These are phyloP conservation scores for Cyclostephanos invisitatus DNA, from an alignment of 108 stramenopile species.

Conservation along the genomic window DNA sequence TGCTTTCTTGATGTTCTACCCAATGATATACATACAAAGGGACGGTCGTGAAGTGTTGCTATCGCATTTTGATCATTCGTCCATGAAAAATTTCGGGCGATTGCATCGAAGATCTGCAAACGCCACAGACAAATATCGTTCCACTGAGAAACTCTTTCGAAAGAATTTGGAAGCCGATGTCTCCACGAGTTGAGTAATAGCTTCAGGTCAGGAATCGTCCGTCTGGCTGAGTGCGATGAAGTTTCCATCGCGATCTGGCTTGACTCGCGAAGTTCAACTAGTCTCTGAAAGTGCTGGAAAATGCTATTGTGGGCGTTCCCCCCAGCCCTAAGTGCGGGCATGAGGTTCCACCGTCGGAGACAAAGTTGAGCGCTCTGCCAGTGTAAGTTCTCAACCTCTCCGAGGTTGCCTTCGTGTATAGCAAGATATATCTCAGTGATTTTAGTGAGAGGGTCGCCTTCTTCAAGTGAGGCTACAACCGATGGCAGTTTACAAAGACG, in stretches of 20 bases:
- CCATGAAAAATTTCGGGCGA: slow-evolving; percentile 82
- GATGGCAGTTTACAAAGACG: slow-evolving; percentile 53
- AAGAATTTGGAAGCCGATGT: slow-evolving; percentile 89
- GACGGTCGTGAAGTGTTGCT: slow-evolving; percentile 91
- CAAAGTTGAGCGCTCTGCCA: slow-evolving; percentile 84
- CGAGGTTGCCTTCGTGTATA: slow-evolving; percentile 82
- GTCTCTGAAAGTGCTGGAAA: slow-evolving; percentile 85
- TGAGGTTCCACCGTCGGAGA: slow-evolving; percentile 73
- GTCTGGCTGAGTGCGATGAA: slow-evolving; percentile 64
- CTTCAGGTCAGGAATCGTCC: slow-evolving; percentile 89
- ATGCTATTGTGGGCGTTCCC: slow-evolving; percentile 73
- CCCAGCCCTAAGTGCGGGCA: slow-evolving; percentile 67
- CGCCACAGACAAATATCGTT: slow-evolving; percentile 93
- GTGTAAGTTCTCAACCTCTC: slow-evolving; percentile 87
- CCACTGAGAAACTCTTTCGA: slow-evolving; percentile 85
- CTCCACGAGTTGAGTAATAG: slow-evolving; percentile 89
- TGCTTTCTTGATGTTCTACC: slow-evolving; percentile 91
- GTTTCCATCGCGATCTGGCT: slow-evolving; percentile 95
- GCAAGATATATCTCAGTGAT: slow-evolving; percentile 78
- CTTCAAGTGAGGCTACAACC: slow-evolving; percentile 63
- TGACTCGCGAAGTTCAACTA: slow-evolving; percentile 93
- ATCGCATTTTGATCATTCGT: slow-evolving; percentile 70
- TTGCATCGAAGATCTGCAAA: slow-evolving; percentile 76
- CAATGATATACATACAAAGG: slow-evolving; percentile 88
- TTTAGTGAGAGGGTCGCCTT: slow-evolving; percentile 68